A percentile compares a stretch with the other conserved stretches of the same genome.
phyloP scores from a whole-genome alignment of 2,329 filamentous ascomycete genomes.

The Coniochaeta sp. region DNA sequence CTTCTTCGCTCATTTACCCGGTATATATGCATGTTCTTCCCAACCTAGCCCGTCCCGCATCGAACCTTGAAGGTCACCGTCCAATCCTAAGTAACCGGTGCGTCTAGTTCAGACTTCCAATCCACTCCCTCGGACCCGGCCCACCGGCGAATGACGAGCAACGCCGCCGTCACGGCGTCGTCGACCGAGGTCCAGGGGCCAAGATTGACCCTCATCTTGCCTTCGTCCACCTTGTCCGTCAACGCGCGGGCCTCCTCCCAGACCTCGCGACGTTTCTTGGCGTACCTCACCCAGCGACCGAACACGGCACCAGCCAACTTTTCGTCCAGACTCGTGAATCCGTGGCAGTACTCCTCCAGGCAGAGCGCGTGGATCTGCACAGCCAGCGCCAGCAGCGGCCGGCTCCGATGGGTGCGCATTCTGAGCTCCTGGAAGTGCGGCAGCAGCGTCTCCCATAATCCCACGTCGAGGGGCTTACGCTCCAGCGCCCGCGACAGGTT shows the following conservation, averaged over 20 bases:
- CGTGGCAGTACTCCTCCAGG: slow-evolving; percentile 36
- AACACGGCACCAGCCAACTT: slow-evolving; percentile 7
- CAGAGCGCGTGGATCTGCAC: slow-evolving; percentile 35
- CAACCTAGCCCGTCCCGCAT: background rate
- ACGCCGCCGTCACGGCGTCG: slow-evolving; percentile 29
- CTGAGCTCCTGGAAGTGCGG: slow-evolving; percentile 35
- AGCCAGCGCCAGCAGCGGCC: slow-evolving; percentile 29
- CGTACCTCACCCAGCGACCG: slow-evolving; percentile 15
- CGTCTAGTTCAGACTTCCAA: slow-evolving; percentile 32
- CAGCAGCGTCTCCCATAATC: slow-evolving; percentile 34
- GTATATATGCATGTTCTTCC: background rate
- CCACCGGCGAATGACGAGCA: slow-evolving; percentile 35
- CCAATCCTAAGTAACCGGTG: background rate
- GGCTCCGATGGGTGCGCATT: slow-evolving; percentile 26
- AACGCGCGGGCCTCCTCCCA: slow-evolving; percentile 21
- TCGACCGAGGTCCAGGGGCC: slow-evolving; percentile 37
- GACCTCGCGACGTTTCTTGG: slow-evolving; percentile 18
- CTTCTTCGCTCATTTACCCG: background rate
- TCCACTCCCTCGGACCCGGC: slow-evolving; percentile 34
- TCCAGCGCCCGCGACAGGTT: slow-evolving; percentile 36
- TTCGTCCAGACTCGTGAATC: slow-evolving; percentile 21
- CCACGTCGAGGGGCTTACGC: slow-evolving; percentile 31
- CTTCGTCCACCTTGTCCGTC: slow-evolving; percentile 21
- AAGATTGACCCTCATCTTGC: slow-evolving; percentile 18
- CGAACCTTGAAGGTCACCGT: background rate